Evolutionary conservation across 345 rosid genomes (phyloP), one percentile per base, ranked within the genome.

Genomic region (Citrus australasica): DNA sequence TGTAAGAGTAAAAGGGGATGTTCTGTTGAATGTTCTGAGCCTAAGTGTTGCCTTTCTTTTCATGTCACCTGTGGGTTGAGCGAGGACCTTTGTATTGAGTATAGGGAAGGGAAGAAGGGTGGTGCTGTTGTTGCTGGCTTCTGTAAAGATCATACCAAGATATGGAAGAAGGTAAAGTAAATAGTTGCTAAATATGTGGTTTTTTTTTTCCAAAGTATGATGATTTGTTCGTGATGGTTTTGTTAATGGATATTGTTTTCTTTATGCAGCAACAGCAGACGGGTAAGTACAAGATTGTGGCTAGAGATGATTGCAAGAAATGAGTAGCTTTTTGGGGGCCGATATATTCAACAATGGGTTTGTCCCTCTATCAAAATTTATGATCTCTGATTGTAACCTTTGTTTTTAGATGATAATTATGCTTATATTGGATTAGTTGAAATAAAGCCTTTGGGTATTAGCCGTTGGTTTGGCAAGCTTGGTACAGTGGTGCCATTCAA

Each of bases 201-300:
- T 8, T 66, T 35, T 66, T 35, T 19, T 33, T 11, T 0, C 7
- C 1, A 4, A 21, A 19, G 10, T 6, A 30, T 64, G n/a, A 53
- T 53, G 58, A 53, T 14, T 53, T 19, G 58, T 53, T 13, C 13
- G 58, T 67, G 13, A 5, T n/a, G 22, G 8, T 71, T 40, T 1
- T 53, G 61, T 51, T 37, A 11, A 24, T 14, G 14, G 75, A 71
- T 2, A 4, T 38, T 84, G 78, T 79, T 74, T 74, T 63, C 51
- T 79, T 27, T 83, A 32, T 71, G 85, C 94, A 96, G 99, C 99
- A 92, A 89, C 94, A 91, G 74, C 86, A 80, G 77, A 91, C 97
- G 51, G 99, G 99, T 25, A 96, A 91, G 86, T 96, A 88, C 95
- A 96, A 85, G 97, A 96, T 94, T 79, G 99, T 94, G 28, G 97